Evolutionary conservation across 2,329 filamentous ascomycete genomes (phyloP).

Genomic region (Pseudogymnoascus sp.): DNA sequence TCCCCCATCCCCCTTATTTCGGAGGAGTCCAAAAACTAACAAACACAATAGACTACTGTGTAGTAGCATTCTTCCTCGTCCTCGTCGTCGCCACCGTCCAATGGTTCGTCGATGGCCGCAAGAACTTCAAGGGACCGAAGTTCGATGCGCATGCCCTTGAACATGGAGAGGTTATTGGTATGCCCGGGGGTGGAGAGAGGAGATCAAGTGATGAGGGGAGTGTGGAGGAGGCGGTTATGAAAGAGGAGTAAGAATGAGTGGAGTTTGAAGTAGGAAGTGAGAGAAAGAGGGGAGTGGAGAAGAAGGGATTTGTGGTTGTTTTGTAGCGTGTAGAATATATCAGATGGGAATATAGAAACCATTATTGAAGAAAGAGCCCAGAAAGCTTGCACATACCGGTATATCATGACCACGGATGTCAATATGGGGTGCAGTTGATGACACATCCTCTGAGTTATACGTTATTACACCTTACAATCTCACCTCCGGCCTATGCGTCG

Average conservation of each 20-base stretch:
- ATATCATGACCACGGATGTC: too few species aligned
- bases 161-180: slow-evolving; percentile 22
- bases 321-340: not conserved
- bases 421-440: too few species aligned
- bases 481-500: too few species aligned
- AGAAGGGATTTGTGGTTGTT: not conserved
- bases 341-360: not conserved
- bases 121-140: slow-evolving; percentile 44
- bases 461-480: too few species aligned
- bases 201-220: not conserved
- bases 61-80: slow-evolving; percentile 36
- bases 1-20: not conserved
- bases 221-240: slow-evolving; percentile 5
- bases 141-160: slow-evolving; percentile 34
- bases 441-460: too few species aligned
- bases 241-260: slow-evolving; percentile 12
- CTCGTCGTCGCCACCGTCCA: slow-evolving; percentile 38
- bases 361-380: not conserved
- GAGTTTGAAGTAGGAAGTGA: slow-evolving; percentile 13
- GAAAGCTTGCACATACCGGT: not conserved
- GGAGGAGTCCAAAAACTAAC: not conserved
- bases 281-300: not conserved
- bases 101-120: slow-evolving; percentile 53
- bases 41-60: slow-evolving; percentile 18
- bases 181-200: not conserved